A percentile compares a stretch with the other conserved stretches of the same genome.
Evolutionary conservation across 176 grass and related monocot species (phyloP).

Genomic region (Hordeum marinum): DNA sequence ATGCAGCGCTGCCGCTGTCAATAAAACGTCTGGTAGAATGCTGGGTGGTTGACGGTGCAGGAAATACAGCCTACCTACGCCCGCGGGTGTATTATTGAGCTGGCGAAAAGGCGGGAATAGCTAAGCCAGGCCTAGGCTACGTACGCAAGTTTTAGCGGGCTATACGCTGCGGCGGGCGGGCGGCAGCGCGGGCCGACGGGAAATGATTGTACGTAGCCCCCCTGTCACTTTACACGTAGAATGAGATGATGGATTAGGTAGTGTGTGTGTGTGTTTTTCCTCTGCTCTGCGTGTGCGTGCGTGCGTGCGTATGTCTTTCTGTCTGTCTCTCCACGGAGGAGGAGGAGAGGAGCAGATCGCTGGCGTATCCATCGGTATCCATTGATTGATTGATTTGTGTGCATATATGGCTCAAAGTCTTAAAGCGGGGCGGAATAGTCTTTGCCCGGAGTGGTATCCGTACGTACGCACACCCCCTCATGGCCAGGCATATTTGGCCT

Average conservation of each 20-base stretch:
- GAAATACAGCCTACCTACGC: no score
- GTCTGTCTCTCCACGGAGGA: not conserved
- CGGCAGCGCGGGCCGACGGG: not conserved
- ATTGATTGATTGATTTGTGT: not conserved
- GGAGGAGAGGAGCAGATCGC: not conserved
- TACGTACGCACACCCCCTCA: not conserved
- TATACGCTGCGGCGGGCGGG: not conserved
- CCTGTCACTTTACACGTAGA: not conserved
- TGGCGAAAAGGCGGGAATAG: no score
- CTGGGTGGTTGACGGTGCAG: no score
- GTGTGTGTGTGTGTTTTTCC: not conserved
- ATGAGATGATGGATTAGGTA: conserved; percentile 4
- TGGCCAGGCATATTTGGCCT: not conserved
- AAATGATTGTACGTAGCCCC: not conserved
- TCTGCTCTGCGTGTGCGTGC: no score
- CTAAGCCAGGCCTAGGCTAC: no score
- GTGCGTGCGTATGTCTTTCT: not conserved
- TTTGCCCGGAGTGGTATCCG: not conserved
- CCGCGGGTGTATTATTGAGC: no score
- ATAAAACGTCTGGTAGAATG: no score
- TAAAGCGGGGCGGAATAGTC: not conserved
- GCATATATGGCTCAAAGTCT: not conserved
- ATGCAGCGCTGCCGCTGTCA: no score
- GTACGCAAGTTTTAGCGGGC: no score
- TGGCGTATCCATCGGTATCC: not conserved